These are phyloP conservation scores for Gracilaria gracilis DNA, from an alignment of 23 red algal species.

Conservation along the genomic window DNA sequence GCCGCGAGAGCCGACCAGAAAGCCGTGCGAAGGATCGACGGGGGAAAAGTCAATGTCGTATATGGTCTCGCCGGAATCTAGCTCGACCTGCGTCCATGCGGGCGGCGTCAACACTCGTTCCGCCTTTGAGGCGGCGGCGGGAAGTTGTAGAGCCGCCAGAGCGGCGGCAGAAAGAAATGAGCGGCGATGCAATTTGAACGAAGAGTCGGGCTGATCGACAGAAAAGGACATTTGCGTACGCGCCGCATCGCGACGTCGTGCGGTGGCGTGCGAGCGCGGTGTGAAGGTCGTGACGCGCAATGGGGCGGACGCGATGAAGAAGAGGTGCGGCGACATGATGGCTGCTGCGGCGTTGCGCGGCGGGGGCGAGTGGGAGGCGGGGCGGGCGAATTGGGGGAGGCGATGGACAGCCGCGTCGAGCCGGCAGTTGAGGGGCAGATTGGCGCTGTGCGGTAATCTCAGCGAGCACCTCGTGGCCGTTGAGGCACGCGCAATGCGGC, in stretches of 20 bases:
- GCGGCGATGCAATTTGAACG: constrained; percentile 28
- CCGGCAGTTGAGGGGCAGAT: constrained; percentile 1
- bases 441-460: constrained; percentile 25
- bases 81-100: constrained; percentile 61
- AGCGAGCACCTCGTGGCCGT: constrained; percentile 27
- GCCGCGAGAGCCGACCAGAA: constrained; percentile 92
- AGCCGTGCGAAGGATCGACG: constrained; percentile 83
- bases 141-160: constrained; percentile 1
- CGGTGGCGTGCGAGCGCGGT: not conserved
- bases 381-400: not conserved
- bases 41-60: constrained; percentile 83
- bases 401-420: not conserved
- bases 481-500: not conserved
- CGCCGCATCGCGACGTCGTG: not conserved
- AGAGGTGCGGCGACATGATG: constrained; percentile 6
- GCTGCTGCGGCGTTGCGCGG: constrained; percentile 1
- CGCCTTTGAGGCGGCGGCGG: constrained; percentile 7
- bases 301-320: constrained; percentile 24
- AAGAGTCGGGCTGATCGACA: not conserved
- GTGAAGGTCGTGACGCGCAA: constrained; percentile 8
- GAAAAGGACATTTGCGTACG: not conserved
- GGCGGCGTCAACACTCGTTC: constrained; percentile 39
- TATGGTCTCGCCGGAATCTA: constrained; percentile 61
- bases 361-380: not conserved
- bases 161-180: constrained; percentile 58